These are phyloP conservation scores for Didymella keratinophila DNA, from an alignment of 2,329 filamentous ascomycete species.

Conservation along the genomic window DNA sequence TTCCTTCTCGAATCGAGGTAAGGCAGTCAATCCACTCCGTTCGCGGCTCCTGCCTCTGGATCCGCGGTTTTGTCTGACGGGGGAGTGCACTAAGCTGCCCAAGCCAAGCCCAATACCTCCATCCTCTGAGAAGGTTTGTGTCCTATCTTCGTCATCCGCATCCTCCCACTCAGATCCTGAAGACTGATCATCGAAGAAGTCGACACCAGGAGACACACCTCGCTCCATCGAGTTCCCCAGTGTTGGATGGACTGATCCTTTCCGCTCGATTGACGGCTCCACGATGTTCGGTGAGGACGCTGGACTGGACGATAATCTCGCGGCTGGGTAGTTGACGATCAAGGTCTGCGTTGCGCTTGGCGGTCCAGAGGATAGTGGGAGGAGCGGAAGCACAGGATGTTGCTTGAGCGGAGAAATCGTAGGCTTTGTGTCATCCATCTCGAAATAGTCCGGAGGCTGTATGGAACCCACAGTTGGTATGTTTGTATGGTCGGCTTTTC, in stretches of 20 bases:
- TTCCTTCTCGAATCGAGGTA: constrained; percentile 27
- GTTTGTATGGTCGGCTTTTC: not conserved
- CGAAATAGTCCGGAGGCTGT: not conserved
- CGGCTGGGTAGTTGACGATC: constrained; percentile 35
- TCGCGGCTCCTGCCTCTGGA: constrained; percentile 25
- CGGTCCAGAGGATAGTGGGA: constrained; percentile 23
- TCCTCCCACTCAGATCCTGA: constrained; percentile 39
- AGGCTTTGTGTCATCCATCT: constrained; percentile 5
- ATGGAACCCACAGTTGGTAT: not conserved
- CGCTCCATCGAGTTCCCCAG: constrained; percentile 36
- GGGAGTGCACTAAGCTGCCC: constrained; percentile 14
- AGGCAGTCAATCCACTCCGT: constrained; percentile 22
- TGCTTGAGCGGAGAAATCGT: constrained; percentile 21
- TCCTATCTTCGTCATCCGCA: constrained; percentile 27
- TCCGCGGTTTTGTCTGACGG: not conserved
- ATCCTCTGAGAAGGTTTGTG: constrained; percentile 22
- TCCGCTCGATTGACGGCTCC: constrained; percentile 29
- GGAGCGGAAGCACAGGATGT: constrained; percentile 19
- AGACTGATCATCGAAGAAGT: constrained; percentile 42
- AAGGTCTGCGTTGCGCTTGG: constrained; percentile 31
- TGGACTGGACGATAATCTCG: constrained; percentile 39
- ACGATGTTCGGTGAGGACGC: constrained; percentile 42
- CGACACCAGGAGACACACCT: constrained; percentile 28
- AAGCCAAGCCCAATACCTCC: constrained; percentile 12
- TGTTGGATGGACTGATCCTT: constrained; percentile 34